Percentiles rank a stretch among this genome's conserved stretches.
These are phyloP conservation scores for Debaryomyces hansenii DNA, from an alignment of 805 yeast species.

Conservation along the genomic window DNA sequence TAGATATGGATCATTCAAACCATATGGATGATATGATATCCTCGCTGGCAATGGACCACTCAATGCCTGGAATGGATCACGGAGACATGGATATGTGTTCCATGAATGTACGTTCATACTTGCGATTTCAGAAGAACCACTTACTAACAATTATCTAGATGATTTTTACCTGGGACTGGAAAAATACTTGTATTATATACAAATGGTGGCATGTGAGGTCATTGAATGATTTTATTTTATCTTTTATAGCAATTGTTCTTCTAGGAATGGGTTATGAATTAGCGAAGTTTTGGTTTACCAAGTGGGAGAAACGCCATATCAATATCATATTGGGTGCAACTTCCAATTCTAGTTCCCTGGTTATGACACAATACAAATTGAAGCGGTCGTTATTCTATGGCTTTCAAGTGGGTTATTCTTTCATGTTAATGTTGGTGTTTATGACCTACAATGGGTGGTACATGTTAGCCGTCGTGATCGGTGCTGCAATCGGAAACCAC, in stretches of 20 bases:
- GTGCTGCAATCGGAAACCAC: slow-evolving; percentile 71
- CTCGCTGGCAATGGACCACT: slow-evolving; percentile 14
- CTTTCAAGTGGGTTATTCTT: slow-evolving; percentile 66
- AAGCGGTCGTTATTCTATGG: slow-evolving; percentile 54
- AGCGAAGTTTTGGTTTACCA: slow-evolving; percentile 29
- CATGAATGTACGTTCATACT: slow-evolving; percentile 45
- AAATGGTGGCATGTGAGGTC: slow-evolving; percentile 78
- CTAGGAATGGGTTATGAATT: slow-evolving; percentile 64
- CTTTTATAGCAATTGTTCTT: slow-evolving; percentile 48
- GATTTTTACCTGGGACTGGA: slow-evolving; percentile 79
- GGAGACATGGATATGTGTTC: slow-evolving; percentile 45
- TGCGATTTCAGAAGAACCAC: neutral
- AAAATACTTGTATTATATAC: slow-evolving; percentile 70
- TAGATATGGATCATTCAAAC: slow-evolving; percentile 11
- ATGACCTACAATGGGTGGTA: slow-evolving; percentile 90
- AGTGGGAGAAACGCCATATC: slow-evolving; percentile 25
- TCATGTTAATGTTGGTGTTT: slow-evolving; percentile 73
- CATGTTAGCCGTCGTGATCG: slow-evolving; percentile 69
- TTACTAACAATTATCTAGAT: slow-evolving; percentile 31
- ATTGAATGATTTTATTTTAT: slow-evolving; percentile 47
- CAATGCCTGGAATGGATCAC: slow-evolving; percentile 18
- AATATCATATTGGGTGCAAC: slow-evolving; percentile 10
- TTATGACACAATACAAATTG: slow-evolving; percentile 16
- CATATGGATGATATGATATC: slow-evolving; percentile 1
- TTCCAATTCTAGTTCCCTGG: slow-evolving; percentile 5